These are phyloP conservation scores for Pseudozyma hubeiensis DNA, from an alignment of 1,284 basidiomycete species.

Conservation along the genomic window DNA sequence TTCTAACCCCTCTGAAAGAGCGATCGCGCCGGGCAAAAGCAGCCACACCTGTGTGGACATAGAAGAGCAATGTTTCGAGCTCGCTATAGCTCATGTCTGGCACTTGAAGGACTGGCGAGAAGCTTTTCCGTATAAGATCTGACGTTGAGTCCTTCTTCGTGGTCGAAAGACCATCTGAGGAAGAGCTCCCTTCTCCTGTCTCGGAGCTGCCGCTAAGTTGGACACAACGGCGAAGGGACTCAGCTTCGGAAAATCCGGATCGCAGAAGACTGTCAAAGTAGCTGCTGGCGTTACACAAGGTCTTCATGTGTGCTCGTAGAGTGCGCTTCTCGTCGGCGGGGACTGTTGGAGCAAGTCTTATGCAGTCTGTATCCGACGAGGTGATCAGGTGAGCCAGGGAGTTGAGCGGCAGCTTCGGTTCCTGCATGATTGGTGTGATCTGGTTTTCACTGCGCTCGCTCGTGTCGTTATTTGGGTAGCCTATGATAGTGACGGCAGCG, in stretches of 20 bases:
- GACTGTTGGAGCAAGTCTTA: background rate
- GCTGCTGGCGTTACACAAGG: conserved; percentile 7
- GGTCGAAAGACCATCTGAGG: no score
- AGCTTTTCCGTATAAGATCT: no score
- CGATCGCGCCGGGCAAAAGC: background rate
- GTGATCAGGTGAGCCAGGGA: background rate
- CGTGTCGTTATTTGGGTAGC: background rate
- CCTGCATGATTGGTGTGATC: background rate
- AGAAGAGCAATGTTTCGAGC: conserved; percentile 7
- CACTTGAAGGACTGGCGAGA: background rate
- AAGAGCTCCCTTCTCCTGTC: no score
- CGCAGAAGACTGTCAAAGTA: background rate
- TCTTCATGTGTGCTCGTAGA: background rate
- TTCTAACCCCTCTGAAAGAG: background rate
- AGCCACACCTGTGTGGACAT: conserved; percentile 7
- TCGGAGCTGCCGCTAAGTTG: background rate
- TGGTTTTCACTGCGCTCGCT: background rate
- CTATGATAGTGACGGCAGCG: background rate
- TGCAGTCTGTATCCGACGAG: background rate
- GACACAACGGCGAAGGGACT: background rate
- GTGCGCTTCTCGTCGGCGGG: background rate
- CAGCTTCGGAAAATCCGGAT: conserved; percentile 11
- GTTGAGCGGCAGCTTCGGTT: background rate
- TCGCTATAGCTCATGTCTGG: background rate
- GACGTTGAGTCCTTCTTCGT: no score